Evolutionary conservation across 2,329 filamentous ascomycete species (phyloP).

Genomic region (Coniochaeta sp.): DNA sequence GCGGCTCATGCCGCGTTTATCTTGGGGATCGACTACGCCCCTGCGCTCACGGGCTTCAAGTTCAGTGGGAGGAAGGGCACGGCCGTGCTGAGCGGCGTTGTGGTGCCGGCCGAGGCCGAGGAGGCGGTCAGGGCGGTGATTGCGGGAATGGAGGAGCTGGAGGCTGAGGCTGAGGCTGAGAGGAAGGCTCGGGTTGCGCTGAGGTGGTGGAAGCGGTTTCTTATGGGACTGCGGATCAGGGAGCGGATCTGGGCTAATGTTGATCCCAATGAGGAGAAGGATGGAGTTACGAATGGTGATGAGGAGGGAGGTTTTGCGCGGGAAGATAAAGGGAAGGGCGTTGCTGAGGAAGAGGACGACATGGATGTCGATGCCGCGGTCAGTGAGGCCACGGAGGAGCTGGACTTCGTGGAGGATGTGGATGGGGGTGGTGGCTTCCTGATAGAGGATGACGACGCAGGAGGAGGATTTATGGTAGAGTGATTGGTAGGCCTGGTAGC

Average conservation of each 20-base stretch:
- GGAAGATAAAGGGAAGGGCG: slow-evolving; percentile 16
- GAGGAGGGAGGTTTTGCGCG: slow-evolving; percentile 1
- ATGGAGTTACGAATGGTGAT: slow-evolving; percentile 18
- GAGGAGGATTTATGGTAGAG: slow-evolving; percentile 15
- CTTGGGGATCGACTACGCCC: slow-evolving; percentile 76
- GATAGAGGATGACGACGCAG: slow-evolving; percentile 11
- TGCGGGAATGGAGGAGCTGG: slow-evolving; percentile 57
- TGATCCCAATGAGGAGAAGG: slow-evolving; percentile 36
- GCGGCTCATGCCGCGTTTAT: slow-evolving; percentile 66
- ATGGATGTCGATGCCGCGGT: slow-evolving; percentile 10
- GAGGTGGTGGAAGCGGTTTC: slow-evolving; percentile 66
- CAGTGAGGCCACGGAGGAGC: slow-evolving; percentile 22
- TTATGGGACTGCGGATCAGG: slow-evolving; percentile 69
- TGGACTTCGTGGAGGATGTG: slow-evolving; percentile 21
- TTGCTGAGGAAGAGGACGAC: slow-evolving; percentile 7
- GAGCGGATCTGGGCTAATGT: slow-evolving; percentile 62
- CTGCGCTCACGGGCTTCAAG: slow-evolving; percentile 82
- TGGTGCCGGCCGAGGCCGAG: slow-evolving; percentile 64
- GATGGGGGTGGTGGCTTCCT: slow-evolving; percentile 21
- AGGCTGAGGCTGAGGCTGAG: slow-evolving; percentile 56
- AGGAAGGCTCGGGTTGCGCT: slow-evolving; percentile 54
- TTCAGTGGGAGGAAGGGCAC: slow-evolving; percentile 84
- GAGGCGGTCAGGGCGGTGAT: slow-evolving; percentile 69
- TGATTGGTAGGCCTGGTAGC: slow-evolving; percentile 1
- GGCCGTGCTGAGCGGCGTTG: slow-evolving; percentile 69